Evolutionary conservation across 2,329 filamentous ascomycete genomes (phyloP).

Genomic region (Elsinoe arachidis): DNA sequence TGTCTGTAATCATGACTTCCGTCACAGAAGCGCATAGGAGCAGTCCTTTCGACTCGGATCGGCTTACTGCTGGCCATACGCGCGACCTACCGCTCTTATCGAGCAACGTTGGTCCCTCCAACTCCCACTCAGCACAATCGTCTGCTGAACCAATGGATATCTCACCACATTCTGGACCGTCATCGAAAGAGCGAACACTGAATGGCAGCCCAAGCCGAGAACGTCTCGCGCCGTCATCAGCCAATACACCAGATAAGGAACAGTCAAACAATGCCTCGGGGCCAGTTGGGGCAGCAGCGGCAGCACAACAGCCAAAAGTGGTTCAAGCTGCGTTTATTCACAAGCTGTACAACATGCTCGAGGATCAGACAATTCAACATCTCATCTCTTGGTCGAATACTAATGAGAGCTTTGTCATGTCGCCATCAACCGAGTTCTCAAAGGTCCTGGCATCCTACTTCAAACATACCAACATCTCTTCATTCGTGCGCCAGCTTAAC

Average conservation of each 20-base stretch:
- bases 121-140: constrained; percentile 28
- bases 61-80: constrained; percentile 3
- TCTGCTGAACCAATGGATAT: constrained; percentile 47
- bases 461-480: constrained; percentile 98
- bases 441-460: constrained; percentile 98
- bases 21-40: constrained; percentile 23
- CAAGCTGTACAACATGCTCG: constrained; percentile 98
- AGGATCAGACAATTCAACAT: constrained; percentile 86
- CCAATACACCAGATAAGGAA: constrained; percentile 23
- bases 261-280: constrained; percentile 35
- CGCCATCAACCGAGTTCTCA: constrained; percentile 91
- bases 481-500: constrained; percentile 93
- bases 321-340: constrained; percentile 98
- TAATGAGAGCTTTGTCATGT: constrained; percentile 98
- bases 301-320: constrained; percentile 88
- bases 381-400: constrained; percentile 92
- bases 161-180: constrained; percentile 38
- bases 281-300: constrained; percentile 53
- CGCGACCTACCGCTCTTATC: constrained; percentile 46
- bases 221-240: constrained; percentile 30
- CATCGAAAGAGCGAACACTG: constrained; percentile 41
- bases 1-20: constrained; percentile 13
- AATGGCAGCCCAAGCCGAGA: constrained; percentile 43
- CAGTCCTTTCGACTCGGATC: constrained; percentile 34
- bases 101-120: constrained; percentile 37